Percentiles rank a stretch among this genome's conserved stretches.
Evolutionary conservation across 2,329 filamentous ascomycete genomes (phyloP).

Genomic region (Colletotrichum sp.): DNA sequence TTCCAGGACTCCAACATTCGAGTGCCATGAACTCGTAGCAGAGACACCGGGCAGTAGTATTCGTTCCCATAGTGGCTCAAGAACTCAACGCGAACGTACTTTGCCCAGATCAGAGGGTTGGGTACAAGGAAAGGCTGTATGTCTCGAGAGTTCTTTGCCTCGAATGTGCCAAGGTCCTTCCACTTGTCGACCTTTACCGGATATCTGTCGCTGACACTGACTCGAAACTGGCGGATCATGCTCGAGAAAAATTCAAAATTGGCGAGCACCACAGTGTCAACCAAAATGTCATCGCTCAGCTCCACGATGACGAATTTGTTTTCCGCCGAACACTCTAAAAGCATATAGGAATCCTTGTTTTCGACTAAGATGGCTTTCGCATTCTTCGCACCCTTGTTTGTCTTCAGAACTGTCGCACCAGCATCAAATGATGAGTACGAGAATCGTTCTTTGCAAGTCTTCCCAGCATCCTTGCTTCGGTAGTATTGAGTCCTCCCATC

Average conservation of each 20-base stretch:
- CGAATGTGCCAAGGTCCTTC: constrained; percentile 86
- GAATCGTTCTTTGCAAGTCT: constrained; percentile 96
- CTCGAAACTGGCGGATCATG: constrained; percentile 88
- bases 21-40: constrained; percentile 91
- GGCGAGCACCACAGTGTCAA: constrained; percentile 95
- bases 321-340: constrained; percentile 83
- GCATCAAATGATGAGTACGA: constrained; percentile 98
- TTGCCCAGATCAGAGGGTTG: constrained; percentile 93
- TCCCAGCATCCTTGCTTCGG: constrained; percentile 90
- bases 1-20: constrained; percentile 96
- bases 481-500: constrained; percentile 58
- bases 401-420: constrained; percentile 90
- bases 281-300: constrained; percentile 82
- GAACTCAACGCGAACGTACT: constrained; percentile 91
- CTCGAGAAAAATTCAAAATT: constrained; percentile 99
- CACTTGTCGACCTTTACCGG: constrained; percentile 92
- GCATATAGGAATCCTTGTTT: constrained; percentile 98
- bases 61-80: constrained; percentile 94
- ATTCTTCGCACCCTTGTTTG: constrained; percentile 84
- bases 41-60: constrained; percentile 91
- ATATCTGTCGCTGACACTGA: constrained; percentile 94
- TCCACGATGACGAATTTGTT: constrained; percentile 97
- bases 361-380: constrained; percentile 88
- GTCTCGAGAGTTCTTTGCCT: constrained; percentile 89
- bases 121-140: constrained; percentile 95